A percentile compares a stretch with the other conserved stretches of the same genome.
Evolutionary conservation across 2,329 filamentous ascomycete genomes (phyloP).

Genomic region (Stagonosporopsis chrysanthemi): DNA sequence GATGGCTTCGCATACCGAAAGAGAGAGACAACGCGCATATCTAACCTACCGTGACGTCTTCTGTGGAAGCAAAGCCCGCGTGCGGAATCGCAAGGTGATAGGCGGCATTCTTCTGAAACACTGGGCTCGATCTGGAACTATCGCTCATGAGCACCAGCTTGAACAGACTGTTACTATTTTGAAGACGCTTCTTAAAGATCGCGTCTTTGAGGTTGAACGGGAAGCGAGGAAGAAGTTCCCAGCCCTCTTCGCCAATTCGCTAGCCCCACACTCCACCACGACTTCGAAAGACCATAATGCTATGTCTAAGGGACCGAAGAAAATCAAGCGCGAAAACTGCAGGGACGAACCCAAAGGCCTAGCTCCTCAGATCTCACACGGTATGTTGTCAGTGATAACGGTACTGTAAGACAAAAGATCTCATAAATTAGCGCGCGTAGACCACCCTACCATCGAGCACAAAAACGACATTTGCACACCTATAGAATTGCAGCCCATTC

Average conservation of each 20-base stretch:
- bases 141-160: background rate
- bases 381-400: background rate
- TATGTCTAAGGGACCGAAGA: background rate
- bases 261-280: background rate
- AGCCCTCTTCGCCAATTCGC: background rate
- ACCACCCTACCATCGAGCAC: background rate
- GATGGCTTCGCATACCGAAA: background rate
- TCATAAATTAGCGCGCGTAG: background rate
- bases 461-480: no score
- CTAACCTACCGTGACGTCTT: background rate
- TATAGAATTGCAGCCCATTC: background rate
- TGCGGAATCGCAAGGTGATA: slow-evolving; percentile 1
- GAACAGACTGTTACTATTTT: background rate
- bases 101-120: background rate
- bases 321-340: background rate
- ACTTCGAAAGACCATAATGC: background rate
- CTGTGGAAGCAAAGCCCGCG: slow-evolving; percentile 1
- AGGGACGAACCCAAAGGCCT: background rate
- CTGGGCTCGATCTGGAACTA: background rate
- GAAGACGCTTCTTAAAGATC: slow-evolving; percentile 5
- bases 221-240: slow-evolving; percentile 1
- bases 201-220: slow-evolving; percentile 1
- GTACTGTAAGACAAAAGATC: background rate
- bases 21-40: background rate
- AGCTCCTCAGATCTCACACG: background rate